Base-by-base conservation (phyloP, 1,284 basidiomycete species). In the Cryptococcus maquisensis region DNA sequence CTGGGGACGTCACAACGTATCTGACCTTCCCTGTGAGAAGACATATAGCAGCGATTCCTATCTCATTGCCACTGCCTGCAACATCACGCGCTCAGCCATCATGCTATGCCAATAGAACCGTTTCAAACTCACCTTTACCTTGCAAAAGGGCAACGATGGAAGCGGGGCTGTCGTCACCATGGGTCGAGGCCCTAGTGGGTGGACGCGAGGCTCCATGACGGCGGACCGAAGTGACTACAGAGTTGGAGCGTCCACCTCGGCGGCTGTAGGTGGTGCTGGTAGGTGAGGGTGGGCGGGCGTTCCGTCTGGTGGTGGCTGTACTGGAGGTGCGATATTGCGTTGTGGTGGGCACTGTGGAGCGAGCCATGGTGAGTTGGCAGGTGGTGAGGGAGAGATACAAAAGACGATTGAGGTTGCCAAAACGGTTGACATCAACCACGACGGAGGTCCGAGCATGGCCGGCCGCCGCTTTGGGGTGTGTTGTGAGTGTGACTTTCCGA, bases 21-120 rank as follows among this genome's bases (percentile, higher is more conserved):
- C 84, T 80, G 26, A 87, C 86, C 53, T 82, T 80, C 12, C 88
- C 90, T 0, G 88, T 92, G 38, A 87, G 85, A 60, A 81, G 82
- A 56, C 91, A 86, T n/a, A 92, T 79, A 0, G 87, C 86, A 1
- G 90, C 90, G 37, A 94, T 83, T 3, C 91, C 91, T 3, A 93
- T 83, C 73, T 94, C 90, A 39, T 86, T 79, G 0, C 86, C 85
- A 21, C 86, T 79, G 2, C 88, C 76, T 71, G 56, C 36, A 18
- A 12, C 18, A 4, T 16, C 4, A 4, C 15, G 9, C n/a, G 13
- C 23, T 32, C 37, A 46, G 38, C 13, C 28, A 10, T 8, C 18
- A 32, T 20, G n/a, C 1, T 9, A 28, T 16, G 21, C 15, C 6
- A n/a, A 13, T 21, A 18, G 15, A 32, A 26, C 15, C 4, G 12